Evolutionary conservation across 257 asterid genomes (phyloP).

Genomic region (Osmanthus fragrans): DNA sequence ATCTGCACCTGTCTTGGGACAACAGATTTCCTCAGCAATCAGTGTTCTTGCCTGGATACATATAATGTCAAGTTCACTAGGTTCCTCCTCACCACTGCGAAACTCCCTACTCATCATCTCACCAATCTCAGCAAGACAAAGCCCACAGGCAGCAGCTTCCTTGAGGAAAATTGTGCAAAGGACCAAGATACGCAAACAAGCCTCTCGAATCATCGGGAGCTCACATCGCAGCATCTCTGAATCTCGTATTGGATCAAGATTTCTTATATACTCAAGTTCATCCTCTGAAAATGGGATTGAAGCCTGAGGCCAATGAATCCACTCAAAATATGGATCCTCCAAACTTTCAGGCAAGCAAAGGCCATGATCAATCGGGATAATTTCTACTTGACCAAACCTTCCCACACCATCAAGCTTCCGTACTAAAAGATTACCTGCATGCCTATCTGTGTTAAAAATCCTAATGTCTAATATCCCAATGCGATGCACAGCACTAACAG

Average conservation of each 20-base stretch:
- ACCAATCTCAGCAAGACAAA: conserved; percentile 94
- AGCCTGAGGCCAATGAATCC: conserved; percentile 99
- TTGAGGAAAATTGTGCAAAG: conserved; percentile 84
- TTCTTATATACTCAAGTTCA: conserved; percentile 75
- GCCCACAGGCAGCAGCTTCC: conserved; percentile 80
- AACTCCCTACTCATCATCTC: conserved; percentile 98
- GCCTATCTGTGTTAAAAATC: conserved; percentile 93
- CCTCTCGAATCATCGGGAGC: conserved; percentile 93
- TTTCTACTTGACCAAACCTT: conserved; percentile 80
- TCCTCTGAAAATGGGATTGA: conserved; percentile 92
- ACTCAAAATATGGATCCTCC: conserved; percentile 97
- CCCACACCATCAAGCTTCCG: conserved; percentile 83
- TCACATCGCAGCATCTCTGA: conserved; percentile 75
- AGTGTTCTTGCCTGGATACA: conserved; percentile 82
- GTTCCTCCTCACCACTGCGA: conserved; percentile 86
- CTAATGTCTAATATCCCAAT: conserved; percentile 95
- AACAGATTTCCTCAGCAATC: conserved; percentile 51
- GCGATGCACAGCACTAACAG: conserved; percentile 84
- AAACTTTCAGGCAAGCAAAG: conserved; percentile 90
- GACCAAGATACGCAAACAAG: conserved; percentile 77
- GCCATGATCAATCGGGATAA: conserved; percentile 92
- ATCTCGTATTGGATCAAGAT: conserved; percentile 70
- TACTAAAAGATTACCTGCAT: conserved; percentile 92
- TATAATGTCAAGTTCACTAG: conserved; percentile 88
- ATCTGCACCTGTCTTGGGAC: conserved; percentile 45